Conservation (phyloP, 768 basidiomycete species). For the Trametes villosa region DNA sequence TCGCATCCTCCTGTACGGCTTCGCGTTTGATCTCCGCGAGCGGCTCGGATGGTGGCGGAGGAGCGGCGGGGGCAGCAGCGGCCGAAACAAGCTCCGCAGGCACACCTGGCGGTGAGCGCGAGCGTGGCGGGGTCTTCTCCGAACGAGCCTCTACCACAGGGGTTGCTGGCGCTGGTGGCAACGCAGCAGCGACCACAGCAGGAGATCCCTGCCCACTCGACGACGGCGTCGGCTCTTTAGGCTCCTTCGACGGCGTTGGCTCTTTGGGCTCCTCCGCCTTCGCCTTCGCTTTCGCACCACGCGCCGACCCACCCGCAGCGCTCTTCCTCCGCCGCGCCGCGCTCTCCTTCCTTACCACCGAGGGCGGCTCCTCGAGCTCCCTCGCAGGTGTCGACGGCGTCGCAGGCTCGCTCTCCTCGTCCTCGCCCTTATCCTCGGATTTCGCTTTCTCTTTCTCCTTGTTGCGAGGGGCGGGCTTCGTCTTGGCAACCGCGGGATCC, state of each 20-base stretch:
- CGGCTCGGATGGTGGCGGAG: too few relatives aligned
- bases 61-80: not conserved
- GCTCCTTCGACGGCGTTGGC: not conserved
- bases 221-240: not conserved
- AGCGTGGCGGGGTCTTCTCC: not conserved
- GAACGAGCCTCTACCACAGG: not conserved
- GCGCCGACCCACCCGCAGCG: not conserved
- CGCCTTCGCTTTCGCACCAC: not conserved
- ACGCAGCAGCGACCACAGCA: not conserved
- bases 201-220: not conserved
- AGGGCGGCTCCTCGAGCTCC: constrained; percentile 5
- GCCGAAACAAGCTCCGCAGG: not conserved
- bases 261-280: not conserved
- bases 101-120: not conserved
- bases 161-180: too few relatives aligned
- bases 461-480: too few relatives aligned
- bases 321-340: not conserved
- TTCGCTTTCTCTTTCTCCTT: too few relatives aligned
- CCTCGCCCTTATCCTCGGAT: not conserved
- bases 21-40: not conserved
- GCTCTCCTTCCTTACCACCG: constrained; percentile 9
- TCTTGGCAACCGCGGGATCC: too few relatives aligned
- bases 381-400: not conserved
- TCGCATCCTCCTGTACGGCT: not conserved
- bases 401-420: constrained; percentile 3